Evolutionary conservation across 495 filamentous ascomycete species (phyloP).

Genomic region (Chaetomium tenue): DNA sequence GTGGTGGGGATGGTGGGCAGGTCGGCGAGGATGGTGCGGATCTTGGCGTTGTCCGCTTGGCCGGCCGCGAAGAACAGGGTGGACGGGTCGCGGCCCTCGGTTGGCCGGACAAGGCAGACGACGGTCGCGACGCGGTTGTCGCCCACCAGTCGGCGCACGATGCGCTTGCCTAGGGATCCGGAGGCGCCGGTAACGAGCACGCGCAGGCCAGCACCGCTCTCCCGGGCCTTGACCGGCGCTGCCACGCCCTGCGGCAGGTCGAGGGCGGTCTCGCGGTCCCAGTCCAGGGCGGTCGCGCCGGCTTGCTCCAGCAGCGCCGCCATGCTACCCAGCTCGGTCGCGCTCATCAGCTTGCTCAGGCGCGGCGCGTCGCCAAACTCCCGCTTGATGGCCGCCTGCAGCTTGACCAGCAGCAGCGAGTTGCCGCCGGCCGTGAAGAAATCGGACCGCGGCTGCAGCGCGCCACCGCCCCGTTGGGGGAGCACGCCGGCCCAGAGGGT

Average conservation of each 20-base stretch:
- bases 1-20: neutral
- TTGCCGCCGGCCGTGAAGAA: neutral
- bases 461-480: neutral
- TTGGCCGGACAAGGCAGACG: neutral
- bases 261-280: neutral
- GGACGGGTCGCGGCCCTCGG: neutral
- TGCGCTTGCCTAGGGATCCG: neutral
- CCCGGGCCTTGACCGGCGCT: neutral
- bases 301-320: neutral
- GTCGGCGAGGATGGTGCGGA: neutral
- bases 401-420: neutral
- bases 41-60: neutral
- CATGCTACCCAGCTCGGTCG: neutral
- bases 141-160: neutral
- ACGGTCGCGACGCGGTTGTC: neutral
- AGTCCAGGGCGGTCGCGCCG: neutral
- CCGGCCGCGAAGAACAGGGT: neutral
- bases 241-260: neutral
- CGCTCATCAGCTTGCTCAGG: slow-evolving; percentile 1
- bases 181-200: neutral
- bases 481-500: neutral
- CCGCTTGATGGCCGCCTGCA: neutral
- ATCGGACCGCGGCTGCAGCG: neutral
- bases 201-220: neutral
- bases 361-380: neutral